These are phyloP conservation scores for Solanum arcanum DNA, from an alignment of 257 asterid genomes.

Conservation along the genomic window DNA sequence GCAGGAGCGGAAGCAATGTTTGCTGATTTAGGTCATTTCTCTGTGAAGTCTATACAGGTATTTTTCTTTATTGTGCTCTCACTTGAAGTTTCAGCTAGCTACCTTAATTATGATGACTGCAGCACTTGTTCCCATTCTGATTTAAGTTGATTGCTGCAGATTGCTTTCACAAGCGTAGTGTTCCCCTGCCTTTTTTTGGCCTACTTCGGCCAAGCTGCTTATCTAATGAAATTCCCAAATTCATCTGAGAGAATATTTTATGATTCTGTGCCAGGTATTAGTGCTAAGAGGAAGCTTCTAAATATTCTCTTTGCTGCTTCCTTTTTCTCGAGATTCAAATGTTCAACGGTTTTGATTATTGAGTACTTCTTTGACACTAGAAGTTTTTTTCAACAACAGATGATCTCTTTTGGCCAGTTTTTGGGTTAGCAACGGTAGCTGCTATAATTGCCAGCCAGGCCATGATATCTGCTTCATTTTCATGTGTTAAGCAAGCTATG, in stretches of 20 bases:
- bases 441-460: slow-evolving; percentile 99
- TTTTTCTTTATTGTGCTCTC: background rate
- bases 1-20: slow-evolving; percentile 99
- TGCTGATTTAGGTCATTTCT: slow-evolving; percentile 97
- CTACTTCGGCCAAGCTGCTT: slow-evolving; percentile 98
- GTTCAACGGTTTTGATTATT: background rate
- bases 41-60: slow-evolving; percentile 92
- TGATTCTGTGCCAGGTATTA: slow-evolving; percentile 83
- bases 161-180: slow-evolving; percentile 76
- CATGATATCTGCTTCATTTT: slow-evolving; percentile 96
- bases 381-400: slow-evolving; percentile 25
- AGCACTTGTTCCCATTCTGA: background rate
- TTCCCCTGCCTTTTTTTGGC: slow-evolving; percentile 96
- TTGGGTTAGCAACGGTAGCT: slow-evolving; percentile 74
- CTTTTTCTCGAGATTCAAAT: background rate
- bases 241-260: slow-evolving; percentile 55
- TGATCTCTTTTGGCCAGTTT: slow-evolving; percentile 84
- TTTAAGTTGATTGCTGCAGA: slow-evolving; percentile 28
- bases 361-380: slow-evolving; percentile 8
- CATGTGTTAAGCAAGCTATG: slow-evolving; percentile 93
- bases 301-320: background rate
- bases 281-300: background rate
- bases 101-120: background rate
- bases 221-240: slow-evolving; percentile 59
- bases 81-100: background rate